phyloP scores from a whole-genome alignment of 116 monocot genomes.

The Cymodocea nodosa region DNA sequence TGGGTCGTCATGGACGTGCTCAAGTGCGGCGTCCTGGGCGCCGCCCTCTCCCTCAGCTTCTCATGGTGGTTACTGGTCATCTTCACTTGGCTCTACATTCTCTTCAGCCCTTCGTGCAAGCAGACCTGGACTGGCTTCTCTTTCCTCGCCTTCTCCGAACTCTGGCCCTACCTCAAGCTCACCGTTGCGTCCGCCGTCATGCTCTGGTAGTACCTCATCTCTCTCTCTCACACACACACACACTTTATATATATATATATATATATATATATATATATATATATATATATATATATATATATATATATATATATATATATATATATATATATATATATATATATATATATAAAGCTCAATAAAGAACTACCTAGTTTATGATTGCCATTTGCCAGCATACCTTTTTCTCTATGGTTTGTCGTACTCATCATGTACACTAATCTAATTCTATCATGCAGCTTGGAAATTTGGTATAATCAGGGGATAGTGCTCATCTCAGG shows the following conservation, averaged over 20 bases:
- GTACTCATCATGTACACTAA: neutral
- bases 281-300: too few species aligned
- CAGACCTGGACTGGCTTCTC: conserved; percentile 69
- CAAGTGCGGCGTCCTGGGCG: conserved; percentile 33
- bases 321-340: too few species aligned
- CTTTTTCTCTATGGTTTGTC: neutral
- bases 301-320: too few species aligned
- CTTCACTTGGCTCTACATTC: conserved; percentile 28
- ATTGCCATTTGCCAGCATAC: too few species aligned
- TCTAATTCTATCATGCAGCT: conserved; percentile 10
- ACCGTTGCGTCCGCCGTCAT: conserved; percentile 57
- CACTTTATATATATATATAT: too few species aligned
- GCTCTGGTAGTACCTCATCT: conserved; percentile 38
- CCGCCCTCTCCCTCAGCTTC: conserved; percentile 43
- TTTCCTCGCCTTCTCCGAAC: conserved; percentile 26
- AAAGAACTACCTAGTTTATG: too few species aligned
- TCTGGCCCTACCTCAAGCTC: conserved; percentile 58
- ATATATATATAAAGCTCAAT: too few species aligned
- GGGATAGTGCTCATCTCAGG: conserved; percentile 53
- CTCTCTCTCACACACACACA: too few species aligned
- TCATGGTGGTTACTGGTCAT: conserved; percentile 59
- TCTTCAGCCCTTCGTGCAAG: conserved; percentile 29
- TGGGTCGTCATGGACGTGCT: conserved; percentile 38
- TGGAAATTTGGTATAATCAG: conserved; percentile 72
- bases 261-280: too few species aligned